Evolutionary conservation across 192 early-diverging fungal genomes (phyloP).

Genomic region (Backusella tuberculispora): DNA sequence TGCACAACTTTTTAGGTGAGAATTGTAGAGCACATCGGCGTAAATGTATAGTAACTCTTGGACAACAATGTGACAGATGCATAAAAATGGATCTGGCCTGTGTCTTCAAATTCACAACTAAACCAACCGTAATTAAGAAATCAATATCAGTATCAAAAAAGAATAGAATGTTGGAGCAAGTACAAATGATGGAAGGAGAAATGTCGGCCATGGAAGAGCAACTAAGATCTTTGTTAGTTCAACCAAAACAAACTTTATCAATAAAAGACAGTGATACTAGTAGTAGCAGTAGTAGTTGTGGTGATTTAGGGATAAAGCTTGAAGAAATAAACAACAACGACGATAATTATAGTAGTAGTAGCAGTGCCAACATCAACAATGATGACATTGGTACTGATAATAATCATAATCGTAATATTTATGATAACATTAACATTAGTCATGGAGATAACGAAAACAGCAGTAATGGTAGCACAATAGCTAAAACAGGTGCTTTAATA

Average conservation of each 20-base stretch:
- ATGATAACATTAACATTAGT: background rate
- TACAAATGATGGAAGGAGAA: slow-evolving; percentile 11
- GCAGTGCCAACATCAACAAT: background rate
- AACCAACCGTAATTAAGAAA: slow-evolving; percentile 23
- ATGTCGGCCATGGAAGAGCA: slow-evolving; percentile 16
- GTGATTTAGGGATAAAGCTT: background rate
- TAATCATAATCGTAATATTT: background rate
- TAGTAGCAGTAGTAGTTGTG: background rate
- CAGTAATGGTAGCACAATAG: background rate
- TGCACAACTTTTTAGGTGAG: slow-evolving; percentile 15
- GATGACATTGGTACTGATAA: background rate
- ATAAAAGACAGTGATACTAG: background rate
- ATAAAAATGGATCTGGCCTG: slow-evolving; percentile 24
- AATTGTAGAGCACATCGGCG: slow-evolving; percentile 31
- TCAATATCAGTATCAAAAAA: slow-evolving; percentile 21
- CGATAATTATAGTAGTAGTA: background rate
- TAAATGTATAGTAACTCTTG: slow-evolving; percentile 24
- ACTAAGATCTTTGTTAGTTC: slow-evolving; percentile 15
- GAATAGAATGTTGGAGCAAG: slow-evolving; percentile 20
- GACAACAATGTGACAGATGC: slow-evolving; percentile 28
- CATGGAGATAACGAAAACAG: background rate
- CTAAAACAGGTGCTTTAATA: background rate
- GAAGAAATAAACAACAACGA: background rate
- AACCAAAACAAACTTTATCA: background rate
- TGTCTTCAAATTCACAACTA: slow-evolving; percentile 22